Evolutionary conservation across 192 early-diverging fungal genomes (phyloP).

Genomic region (Fimicolochytrium jonesii): DNA sequence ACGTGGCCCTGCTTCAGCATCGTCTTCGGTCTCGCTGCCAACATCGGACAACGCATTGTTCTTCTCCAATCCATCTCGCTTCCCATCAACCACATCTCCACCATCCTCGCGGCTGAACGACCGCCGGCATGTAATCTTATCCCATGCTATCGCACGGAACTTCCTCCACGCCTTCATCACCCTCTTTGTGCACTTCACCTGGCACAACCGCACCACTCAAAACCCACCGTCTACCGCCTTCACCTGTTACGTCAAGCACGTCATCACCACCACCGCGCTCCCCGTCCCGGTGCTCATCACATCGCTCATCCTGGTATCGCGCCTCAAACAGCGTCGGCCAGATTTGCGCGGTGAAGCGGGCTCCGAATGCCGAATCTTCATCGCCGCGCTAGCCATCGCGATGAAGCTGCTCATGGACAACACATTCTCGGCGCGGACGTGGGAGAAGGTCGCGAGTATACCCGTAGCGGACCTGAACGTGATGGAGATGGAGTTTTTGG

Average conservation of each 20-base stretch:
- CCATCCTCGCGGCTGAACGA: no score
- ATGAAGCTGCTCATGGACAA: slow-evolving; percentile 88
- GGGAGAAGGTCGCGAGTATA: slow-evolving; percentile 81
- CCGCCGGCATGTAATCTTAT: no score
- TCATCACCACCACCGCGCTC: slow-evolving; percentile 58
- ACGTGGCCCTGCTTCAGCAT: no score
- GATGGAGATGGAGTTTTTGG: slow-evolving; percentile 81
- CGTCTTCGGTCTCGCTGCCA: no score
- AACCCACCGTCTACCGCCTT: slow-evolving; percentile 29
- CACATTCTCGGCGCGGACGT: slow-evolving; percentile 86
- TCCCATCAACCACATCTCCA: no score
- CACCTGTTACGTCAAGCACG: slow-evolving; percentile 45
- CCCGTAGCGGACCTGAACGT: slow-evolving; percentile 74
- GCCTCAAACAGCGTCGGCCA: slow-evolving; percentile 52
- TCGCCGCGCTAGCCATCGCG: slow-evolving; percentile 78
- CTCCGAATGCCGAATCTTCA: slow-evolving; percentile 77
- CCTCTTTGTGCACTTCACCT: slow-evolving; percentile 21
- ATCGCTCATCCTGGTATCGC: slow-evolving; percentile 61
- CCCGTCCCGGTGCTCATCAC: slow-evolving; percentile 60
- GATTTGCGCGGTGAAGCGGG: slow-evolving; percentile 59
- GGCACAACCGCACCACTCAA: slow-evolving; percentile 18
- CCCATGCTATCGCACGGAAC: no score
- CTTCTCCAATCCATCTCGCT: no score
- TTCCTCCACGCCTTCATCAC: no score
- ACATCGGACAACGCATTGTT: no score